These are phyloP conservation scores for Funneliformis geosporum DNA, from an alignment of 192 early-diverging fungal species.

Conservation along the genomic window DNA sequence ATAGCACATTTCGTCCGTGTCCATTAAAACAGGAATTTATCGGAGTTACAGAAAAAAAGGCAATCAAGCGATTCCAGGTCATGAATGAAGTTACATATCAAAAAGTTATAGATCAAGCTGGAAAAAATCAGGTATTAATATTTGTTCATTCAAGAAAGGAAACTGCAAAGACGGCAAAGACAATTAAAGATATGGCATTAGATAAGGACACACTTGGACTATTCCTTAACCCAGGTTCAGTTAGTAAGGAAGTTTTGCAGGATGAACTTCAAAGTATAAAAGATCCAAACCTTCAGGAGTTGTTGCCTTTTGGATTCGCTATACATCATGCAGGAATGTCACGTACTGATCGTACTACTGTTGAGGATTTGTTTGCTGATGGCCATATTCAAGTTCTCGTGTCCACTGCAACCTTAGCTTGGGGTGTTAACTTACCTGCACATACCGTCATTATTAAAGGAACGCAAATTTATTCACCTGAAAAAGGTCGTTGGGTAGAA, in stretches of 20 bases:
- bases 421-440: conserved; percentile 99
- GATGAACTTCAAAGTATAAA: conserved; percentile 77
- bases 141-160: conserved; percentile 99
- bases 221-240: conserved; percentile 82
- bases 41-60: conserved; percentile 96
- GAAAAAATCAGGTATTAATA: conserved; percentile 83
- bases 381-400: conserved; percentile 91
- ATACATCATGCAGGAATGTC: conserved; percentile 98
- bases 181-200: conserved; percentile 89
- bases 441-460: conserved; percentile 99
- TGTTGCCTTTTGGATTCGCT: conserved; percentile 93
- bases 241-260: conserved; percentile 80
- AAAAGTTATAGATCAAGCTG: conserved; percentile 84
- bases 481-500: conserved; percentile 95
- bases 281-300: conserved; percentile 83
- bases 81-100: conserved; percentile 98
- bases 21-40: conserved; percentile 96
- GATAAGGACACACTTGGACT: conserved; percentile 82
- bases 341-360: conserved; percentile 85
- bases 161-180: conserved; percentile 92
- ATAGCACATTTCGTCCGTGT: conserved; percentile 88
- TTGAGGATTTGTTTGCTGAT: conserved; percentile 92
- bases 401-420: conserved; percentile 96
- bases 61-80: conserved; percentile 86
- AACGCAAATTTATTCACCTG: conserved; percentile 95